A percentile compares a stretch with the other conserved stretches of the same genome.
phyloP scores from a whole-genome alignment of 768 basidiomycete species.

The Agrocybe praecox region DNA sequence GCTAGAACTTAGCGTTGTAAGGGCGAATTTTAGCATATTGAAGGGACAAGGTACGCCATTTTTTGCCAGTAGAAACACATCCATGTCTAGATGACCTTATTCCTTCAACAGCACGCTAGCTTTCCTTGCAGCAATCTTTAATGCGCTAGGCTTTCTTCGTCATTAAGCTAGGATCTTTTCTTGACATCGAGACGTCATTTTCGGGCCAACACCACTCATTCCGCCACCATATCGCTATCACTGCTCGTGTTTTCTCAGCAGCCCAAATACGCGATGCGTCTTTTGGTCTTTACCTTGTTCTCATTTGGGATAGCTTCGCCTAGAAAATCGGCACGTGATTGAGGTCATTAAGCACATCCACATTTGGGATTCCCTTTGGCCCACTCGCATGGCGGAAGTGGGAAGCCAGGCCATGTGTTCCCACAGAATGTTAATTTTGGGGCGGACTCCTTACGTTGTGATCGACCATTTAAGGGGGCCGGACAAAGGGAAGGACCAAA shows the following conservation, averaged over 20 bases:
- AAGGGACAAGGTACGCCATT: not conserved
- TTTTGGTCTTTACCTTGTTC: constrained; percentile 19
- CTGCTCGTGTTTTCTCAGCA: not conserved
- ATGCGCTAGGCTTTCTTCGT: no score
- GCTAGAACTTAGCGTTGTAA: not conserved
- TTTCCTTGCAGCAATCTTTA: not conserved
- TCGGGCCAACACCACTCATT: not conserved
- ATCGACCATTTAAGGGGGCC: constrained; percentile 14
- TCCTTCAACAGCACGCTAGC: not conserved
- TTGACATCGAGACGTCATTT: not conserved
- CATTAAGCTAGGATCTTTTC: not conserved
- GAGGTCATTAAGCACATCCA: constrained; percentile 9
- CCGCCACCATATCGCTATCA: constrained; percentile 3
- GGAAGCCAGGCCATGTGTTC: constrained; percentile 17
- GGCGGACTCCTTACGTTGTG: constrained; percentile 18
- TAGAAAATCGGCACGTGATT: constrained; percentile 13
- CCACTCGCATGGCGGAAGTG: not conserved
- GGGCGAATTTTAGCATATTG: no score
- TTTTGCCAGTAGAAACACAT: not conserved
- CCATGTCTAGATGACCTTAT: not conserved
- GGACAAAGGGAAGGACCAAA: constrained; percentile 35
- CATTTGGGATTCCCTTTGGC: constrained; percentile 18
- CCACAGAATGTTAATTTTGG: constrained; percentile 10
- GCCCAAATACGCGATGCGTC: constrained; percentile 9
- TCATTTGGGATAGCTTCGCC: not conserved